Base-by-base conservation (phyloP, 345 rosid genomes). In the Kandelia obovata region DNA sequence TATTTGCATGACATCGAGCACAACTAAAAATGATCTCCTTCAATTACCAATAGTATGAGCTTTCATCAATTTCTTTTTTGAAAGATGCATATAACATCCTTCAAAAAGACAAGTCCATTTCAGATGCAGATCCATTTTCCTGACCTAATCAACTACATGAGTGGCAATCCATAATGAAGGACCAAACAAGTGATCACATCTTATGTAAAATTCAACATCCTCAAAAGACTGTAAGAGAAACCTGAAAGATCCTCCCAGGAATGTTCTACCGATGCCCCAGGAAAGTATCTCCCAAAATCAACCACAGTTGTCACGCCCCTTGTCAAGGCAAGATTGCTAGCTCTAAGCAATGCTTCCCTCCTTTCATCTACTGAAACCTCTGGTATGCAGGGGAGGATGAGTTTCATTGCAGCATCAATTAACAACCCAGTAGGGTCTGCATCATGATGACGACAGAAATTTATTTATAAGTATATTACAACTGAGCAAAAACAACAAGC, bases 181-280 rank as follows among this genome's bases (percentile, higher is more conserved):
- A 69, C 30, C 58, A 8, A 53, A n/a, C 26, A 17, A 23, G 65
- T 32, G 61, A 17, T 20, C 61, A 28, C 25, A 55, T 69, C 65
- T 51, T 21, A 46, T 20, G 31, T 28, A 26, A 68, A 47, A 72
- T 59, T 16, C 10, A 49, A 58, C 52, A 74, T 49, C 27, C 58
- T 4, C 16, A 70, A 75, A 64, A 64, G 52, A 53, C 60, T 69
- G 46, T 39, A 52, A 67, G 39, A 49, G 31, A 58, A 71, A 92
- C 98, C 98, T 89, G 94, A 79, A 61, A 91, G 82, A 79, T 93
- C 98, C 62, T 86, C 84, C 98, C 98, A 93, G 35, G 96, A 81
- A 67, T 71, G 75, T 76, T 89, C 82, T 46, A 69, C 72, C 51
- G 88, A 34, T 68, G 84, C 77, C 73, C 97, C 98, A 13, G 98